Conservation (phyloP, 495 filamentous ascomycete genomes). For the Aspergillus taichungensis region DNA sequence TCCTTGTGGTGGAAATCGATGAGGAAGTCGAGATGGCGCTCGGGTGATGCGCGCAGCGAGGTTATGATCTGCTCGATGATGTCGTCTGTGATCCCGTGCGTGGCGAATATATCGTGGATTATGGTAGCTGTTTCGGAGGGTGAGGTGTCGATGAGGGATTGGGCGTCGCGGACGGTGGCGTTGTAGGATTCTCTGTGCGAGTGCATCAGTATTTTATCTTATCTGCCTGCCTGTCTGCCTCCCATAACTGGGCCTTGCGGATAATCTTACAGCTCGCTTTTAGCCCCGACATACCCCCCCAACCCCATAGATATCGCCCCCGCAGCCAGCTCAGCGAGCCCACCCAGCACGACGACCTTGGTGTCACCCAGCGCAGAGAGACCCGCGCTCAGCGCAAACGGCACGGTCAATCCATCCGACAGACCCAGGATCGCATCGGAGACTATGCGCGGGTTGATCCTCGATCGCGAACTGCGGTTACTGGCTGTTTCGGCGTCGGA, state of each 20-base stretch:
- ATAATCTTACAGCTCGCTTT: conserved; percentile 52
- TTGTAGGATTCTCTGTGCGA: conserved; percentile 39
- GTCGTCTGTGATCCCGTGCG: conserved; percentile 37
- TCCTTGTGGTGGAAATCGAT: conserved; percentile 48
- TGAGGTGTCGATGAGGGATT: conserved; percentile 28
- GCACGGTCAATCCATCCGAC: conserved; percentile 51
- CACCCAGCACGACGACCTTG: conserved; percentile 45
- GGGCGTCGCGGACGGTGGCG: conserved; percentile 36
- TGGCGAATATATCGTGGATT: conserved; percentile 42
- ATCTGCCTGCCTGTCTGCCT: too few relatives aligned
- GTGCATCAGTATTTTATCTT: not conserved
- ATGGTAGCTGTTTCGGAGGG: conserved; percentile 31
- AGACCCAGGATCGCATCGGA: conserved; percentile 52
- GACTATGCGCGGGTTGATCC: conserved; percentile 43
- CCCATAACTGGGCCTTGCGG: too few relatives aligned
- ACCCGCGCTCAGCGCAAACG: conserved; percentile 48
- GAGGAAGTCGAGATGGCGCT: conserved; percentile 47
- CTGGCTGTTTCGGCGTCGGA: conserved; percentile 20
- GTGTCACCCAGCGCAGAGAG: conserved; percentile 45
- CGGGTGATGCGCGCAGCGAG: conserved; percentile 37
- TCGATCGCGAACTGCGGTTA: conserved; percentile 24
- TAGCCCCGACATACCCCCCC: conserved; percentile 55
- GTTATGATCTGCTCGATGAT: conserved; percentile 35
- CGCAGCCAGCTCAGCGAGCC: conserved; percentile 46
- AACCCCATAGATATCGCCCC: conserved; percentile 50